Evolutionary conservation across 192 early-diverging fungal genomes (phyloP).

Genomic region (Entomortierella lignicola): DNA sequence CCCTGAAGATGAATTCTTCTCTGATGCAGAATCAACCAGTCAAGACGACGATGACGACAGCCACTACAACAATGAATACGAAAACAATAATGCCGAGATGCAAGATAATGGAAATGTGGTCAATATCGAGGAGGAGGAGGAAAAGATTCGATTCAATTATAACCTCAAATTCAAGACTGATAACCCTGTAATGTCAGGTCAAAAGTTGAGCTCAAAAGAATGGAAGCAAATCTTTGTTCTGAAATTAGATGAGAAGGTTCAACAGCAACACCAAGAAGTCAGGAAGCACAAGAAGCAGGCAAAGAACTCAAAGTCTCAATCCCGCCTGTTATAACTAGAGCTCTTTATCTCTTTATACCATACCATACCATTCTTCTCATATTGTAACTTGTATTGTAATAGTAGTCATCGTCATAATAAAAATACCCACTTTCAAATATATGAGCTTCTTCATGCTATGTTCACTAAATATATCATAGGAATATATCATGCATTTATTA

Average conservation of each 20-base stretch:
- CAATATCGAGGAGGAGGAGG: not conserved
- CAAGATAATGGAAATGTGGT: not conserved
- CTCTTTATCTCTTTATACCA: not conserved
- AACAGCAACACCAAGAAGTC: not conserved
- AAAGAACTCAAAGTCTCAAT: not conserved
- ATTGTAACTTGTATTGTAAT: too few relatives aligned
- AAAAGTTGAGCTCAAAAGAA: not conserved
- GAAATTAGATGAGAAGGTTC: conserved; percentile 16
- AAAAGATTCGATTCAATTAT: conserved; percentile 39
- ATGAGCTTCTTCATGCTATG: too few relatives aligned
- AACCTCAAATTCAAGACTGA: conserved; percentile 47
- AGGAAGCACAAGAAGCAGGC: not conserved
- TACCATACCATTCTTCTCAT: not conserved
- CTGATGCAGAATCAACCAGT: not conserved
- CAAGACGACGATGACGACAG: conserved; percentile 2
- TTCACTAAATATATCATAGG: too few relatives aligned
- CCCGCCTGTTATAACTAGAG: not conserved
- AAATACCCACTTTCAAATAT: too few relatives aligned
- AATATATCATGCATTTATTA: too few relatives aligned
- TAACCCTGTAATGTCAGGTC: not conserved
- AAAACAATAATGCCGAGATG: not conserved
- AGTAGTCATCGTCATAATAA: too few relatives aligned
- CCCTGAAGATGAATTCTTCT: not conserved
- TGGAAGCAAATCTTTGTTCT: conserved; percentile 42
- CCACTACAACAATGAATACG: not conserved